phyloP scores from a whole-genome alignment of 2,329 filamentous ascomycete genomes.

The Huntiella bhutanensis region DNA sequence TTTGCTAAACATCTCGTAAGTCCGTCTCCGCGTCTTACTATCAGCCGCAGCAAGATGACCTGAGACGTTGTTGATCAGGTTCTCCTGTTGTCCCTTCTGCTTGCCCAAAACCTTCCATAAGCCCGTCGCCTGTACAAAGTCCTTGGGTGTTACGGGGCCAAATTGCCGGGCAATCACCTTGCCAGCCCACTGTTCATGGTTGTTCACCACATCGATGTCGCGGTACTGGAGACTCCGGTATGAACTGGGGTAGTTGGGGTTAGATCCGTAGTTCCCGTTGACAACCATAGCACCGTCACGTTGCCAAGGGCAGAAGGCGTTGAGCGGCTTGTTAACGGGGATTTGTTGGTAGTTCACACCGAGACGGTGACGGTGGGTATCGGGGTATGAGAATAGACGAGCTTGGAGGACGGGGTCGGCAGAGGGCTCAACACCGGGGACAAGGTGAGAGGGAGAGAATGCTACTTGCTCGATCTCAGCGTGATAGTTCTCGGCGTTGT shows the following conservation, averaged over 20 bases:
- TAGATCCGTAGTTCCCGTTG: slow-evolving; percentile 43
- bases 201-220: slow-evolving; percentile 21
- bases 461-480: slow-evolving; percentile 49
- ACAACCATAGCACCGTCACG: slow-evolving; percentile 53
- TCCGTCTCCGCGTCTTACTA: slow-evolving; percentile 34
- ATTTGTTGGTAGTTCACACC: slow-evolving; percentile 47
- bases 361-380: slow-evolving; percentile 43
- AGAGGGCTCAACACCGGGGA: slow-evolving; percentile 42
- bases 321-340: slow-evolving; percentile 38
- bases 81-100: slow-evolving; percentile 37
- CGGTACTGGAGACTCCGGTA: slow-evolving; percentile 28
- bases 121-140: slow-evolving; percentile 29
- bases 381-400: slow-evolving; percentile 41
- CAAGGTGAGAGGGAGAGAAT: slow-evolving; percentile 45
- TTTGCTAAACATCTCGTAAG: slow-evolving; percentile 40
- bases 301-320: slow-evolving; percentile 48
- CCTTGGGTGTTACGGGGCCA: slow-evolving; percentile 26
- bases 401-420: slow-evolving; percentile 44
- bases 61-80: slow-evolving; percentile 40
- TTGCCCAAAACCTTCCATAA: slow-evolving; percentile 31
- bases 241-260: slow-evolving; percentile 38
- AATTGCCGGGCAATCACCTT: slow-evolving; percentile 25
- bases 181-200: slow-evolving; percentile 30
- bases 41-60: slow-evolving; percentile 35
- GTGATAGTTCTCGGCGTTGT: slow-evolving; percentile 49